Evolutionary conservation across 768 basidiomycete genomes (phyloP).

Genomic region (Podaxis mareebaensis): DNA sequence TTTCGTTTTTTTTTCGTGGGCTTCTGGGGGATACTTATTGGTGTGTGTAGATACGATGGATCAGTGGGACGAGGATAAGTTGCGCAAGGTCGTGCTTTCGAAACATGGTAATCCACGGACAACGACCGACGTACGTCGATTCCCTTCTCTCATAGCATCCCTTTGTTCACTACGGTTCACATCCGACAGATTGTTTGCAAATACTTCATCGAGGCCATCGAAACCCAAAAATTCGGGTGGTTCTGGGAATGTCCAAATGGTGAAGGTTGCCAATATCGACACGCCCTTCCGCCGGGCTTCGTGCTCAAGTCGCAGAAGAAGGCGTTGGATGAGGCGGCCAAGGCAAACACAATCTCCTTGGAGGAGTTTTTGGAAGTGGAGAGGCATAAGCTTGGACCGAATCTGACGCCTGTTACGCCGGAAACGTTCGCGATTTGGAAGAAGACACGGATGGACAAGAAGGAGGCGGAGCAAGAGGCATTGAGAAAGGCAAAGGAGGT

Average conservation of each 20-base stretch:
- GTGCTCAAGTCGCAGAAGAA: slow-evolving; percentile 94
- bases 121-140: slow-evolving; percentile 74
- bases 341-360: slow-evolving; percentile 83
- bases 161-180: background rate
- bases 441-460: slow-evolving; percentile 93
- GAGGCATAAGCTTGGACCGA: slow-evolving; percentile 91
- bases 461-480: slow-evolving; percentile 84
- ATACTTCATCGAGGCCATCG: slow-evolving; percentile 94
- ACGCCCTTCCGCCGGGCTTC: slow-evolving; percentile 95
- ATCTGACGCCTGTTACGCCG: slow-evolving; percentile 89
- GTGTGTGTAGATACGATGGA: slow-evolving; percentile 86
- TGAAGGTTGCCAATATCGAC: slow-evolving; percentile 88
- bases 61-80: slow-evolving; percentile 94
- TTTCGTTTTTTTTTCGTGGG: background rate
- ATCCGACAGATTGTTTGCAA: slow-evolving; percentile 90
- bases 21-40: background rate
- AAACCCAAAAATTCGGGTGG: slow-evolving; percentile 91
- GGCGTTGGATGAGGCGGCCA: slow-evolving; percentile 87
- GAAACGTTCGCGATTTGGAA: slow-evolving; percentile 96
- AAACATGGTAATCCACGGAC: slow-evolving; percentile 91
- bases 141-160: background rate
- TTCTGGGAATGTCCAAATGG: slow-evolving; percentile 96
- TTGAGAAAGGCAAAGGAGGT: slow-evolving; percentile 78
- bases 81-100: slow-evolving; percentile 81
- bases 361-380: slow-evolving; percentile 99